Evolutionary conservation across 2,329 filamentous ascomycete species (phyloP), one percentile per base, ranked within the genome.

Genomic region (Diaporthe sp.): DNA sequence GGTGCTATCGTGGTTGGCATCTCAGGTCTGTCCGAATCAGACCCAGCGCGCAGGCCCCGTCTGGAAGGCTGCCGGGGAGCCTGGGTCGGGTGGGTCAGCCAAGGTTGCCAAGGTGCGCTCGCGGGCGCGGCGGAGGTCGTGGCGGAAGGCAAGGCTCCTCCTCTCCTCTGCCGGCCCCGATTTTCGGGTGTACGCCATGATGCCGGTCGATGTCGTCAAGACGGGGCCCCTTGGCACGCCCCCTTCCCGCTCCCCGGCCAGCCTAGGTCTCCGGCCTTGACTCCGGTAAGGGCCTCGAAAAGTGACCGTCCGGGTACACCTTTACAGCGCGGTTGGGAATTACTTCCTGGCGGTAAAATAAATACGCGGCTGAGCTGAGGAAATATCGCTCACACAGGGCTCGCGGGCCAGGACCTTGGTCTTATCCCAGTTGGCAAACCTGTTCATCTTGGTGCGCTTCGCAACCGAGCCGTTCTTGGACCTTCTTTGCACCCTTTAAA

Each of bases 81-180:
- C 31, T 28, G 47, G 47, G 9, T 17, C 13, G 22, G 65, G 65
- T 70, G 65, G 65, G 49, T 15, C 49, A 42, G 65, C 65, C 65
- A 70, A 70, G 65, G 15, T 39, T 70, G 65, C 65, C 65, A 70
- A 70, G 65, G 65, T 70, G 65, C 65, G 65, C 49, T 55, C 49
- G 31, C 65, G 65, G 70, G 37, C 53, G 22, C 12, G 70, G 70
- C 70, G 31, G 31, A 31, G 31, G 31, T 31, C 31, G 31, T 5
- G 31, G 3, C 31, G 31, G 31, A 31, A 31, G 31, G 31, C 31
- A 31, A 6, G 31, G 31, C 3, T 31, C 31, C 31, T 31, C 31
- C 31, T 31, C 31, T 10, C 12, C 22, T 20, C 20, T 17, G 10
- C 34, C 47, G 47, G 47, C 13, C n/a, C 49, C 49, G 49, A 34